Evolutionary conservation across 1,284 basidiomycete species (phyloP).

Genomic region (Thelephora terrestris): DNA sequence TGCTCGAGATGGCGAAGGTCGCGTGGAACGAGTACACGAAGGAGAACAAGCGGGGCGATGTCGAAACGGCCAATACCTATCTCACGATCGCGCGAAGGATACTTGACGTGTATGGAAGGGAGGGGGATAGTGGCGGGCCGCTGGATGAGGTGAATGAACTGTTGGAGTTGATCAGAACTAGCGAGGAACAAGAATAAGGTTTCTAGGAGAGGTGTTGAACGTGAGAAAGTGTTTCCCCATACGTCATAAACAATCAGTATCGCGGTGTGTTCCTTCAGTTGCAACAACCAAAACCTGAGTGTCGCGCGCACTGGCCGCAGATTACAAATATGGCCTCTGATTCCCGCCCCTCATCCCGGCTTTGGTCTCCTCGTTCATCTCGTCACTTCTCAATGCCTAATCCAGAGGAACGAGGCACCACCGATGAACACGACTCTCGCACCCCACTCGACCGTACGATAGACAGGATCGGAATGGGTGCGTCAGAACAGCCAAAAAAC

Average conservation of each 20-base stretch:
- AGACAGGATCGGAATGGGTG: constrained; percentile 85
- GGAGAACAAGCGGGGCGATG: constrained; percentile 11
- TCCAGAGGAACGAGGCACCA: not conserved
- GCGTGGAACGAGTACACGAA: constrained; percentile 51
- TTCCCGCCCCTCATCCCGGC: not conserved
- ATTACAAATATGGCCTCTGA: not conserved
- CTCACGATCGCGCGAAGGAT: constrained; percentile 33
- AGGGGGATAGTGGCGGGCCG: constrained; percentile 54
- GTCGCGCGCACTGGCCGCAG: too few species aligned
- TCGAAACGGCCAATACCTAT: constrained; percentile 21
- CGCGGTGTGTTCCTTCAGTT: too few species aligned
- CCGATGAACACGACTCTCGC: constrained; percentile 37
- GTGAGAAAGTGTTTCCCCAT: too few species aligned
- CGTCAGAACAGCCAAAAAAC: constrained; percentile 8
- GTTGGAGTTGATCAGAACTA: constrained; percentile 16
- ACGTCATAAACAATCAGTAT: too few species aligned
- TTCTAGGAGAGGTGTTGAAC: too few species aligned
- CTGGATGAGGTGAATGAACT: constrained; percentile 40
- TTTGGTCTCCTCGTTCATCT: not conserved
- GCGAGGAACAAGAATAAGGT: not conserved
- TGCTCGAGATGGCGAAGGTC: constrained; percentile 65
- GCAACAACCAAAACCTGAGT: too few species aligned
- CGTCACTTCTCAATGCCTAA: not conserved
- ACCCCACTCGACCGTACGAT: constrained; percentile 79
- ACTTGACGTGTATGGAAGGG: constrained; percentile 37